Base-by-base conservation (phyloP, 2,329 filamentous ascomycete genomes). In the Clarireedia hainanense region DNA sequence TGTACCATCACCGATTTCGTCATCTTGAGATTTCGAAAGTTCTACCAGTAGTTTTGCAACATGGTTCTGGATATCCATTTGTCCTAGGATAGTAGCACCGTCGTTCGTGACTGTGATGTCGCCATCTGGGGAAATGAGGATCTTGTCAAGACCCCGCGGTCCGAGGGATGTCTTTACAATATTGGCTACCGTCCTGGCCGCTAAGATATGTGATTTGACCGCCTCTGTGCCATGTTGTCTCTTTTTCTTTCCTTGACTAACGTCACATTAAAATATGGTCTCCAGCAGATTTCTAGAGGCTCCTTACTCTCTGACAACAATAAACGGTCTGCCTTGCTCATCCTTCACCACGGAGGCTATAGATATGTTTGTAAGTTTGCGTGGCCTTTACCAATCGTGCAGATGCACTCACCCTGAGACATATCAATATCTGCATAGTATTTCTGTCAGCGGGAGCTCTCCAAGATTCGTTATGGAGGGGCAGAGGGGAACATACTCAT, bases 61-160 rank as follows among this genome's bases (percentile, higher is more conserved):
- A 74, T 97, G 92, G 80, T 99, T 97, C 65, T 89, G 89, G 65
- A 99, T 92, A 77, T 99, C 94, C 94, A 99, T 99, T 81, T 95
- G 91, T 67, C 89, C 86, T 64, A 99, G 79, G 68, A 99, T 99
- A 47, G 94, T 99, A 55, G 95, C 95, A 68, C 94, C 94, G 76
- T 99, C 94, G 77, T 99, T 99, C 65, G 94, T 99, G 60, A 99
- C 91, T 60, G 94, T 99, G 72, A 99, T 99, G 74, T 99, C 94
- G 72, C 94, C 94, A 72, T 99, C 94, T 60, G 94, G 89, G 51
- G 94, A 99, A 68, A 99, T 99, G 66, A 99, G 83, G 70, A 99
- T 99, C 79, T 99, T 99, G 79, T 99, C 94, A 69, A 99, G 85
- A 61, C 94, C 94, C 65, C 94, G 88, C 54, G 94, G 94, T 50